These are phyloP conservation scores for Thelonectria olida DNA, from an alignment of 2,329 filamentous ascomycete genomes.

Conservation along the genomic window DNA sequence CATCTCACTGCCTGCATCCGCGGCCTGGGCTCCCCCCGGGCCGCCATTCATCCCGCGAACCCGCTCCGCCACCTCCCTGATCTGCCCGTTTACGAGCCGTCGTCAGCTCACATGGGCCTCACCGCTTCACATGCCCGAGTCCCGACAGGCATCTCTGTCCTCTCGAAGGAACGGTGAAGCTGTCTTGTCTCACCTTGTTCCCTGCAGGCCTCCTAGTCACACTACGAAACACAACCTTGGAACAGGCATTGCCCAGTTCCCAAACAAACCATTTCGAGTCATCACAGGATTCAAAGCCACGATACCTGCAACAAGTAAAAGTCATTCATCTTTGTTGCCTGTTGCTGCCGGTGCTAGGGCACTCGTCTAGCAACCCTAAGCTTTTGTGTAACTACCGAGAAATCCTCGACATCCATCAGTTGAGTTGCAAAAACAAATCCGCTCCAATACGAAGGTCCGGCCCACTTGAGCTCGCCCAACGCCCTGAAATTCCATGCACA, in stretches of 20 bases:
- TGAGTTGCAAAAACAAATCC: constrained; percentile 18
- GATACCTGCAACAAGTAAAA: constrained; percentile 24
- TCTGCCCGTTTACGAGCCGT: neutral
- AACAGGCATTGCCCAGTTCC: neutral
- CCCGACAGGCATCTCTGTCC: constrained; percentile 8
- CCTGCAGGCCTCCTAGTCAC: neutral
- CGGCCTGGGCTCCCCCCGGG: too few species aligned
- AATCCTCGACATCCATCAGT: constrained; percentile 33
- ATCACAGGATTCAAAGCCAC: neutral
- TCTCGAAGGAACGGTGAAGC: neutral
- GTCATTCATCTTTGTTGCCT: constrained; percentile 29
- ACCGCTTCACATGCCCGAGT: constrained; percentile 6
- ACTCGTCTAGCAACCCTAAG: constrained; percentile 36
- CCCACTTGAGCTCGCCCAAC: constrained; percentile 44
- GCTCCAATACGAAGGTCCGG: constrained; percentile 39
- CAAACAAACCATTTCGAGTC: neutral
- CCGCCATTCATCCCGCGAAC: neutral
- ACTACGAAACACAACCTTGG: neutral
- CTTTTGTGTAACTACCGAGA: constrained; percentile 40
- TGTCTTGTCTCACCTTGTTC: constrained; percentile 7
- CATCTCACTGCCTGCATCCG: too few species aligned
- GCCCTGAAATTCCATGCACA: constrained; percentile 40
- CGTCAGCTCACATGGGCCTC: constrained; percentile 14
- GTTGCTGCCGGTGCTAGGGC: constrained; percentile 36
- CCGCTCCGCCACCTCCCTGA: constrained; percentile 13